Evolutionary conservation across 2,329 filamentous ascomycete genomes (phyloP).

Genomic region (Sarocladium oryzae): DNA sequence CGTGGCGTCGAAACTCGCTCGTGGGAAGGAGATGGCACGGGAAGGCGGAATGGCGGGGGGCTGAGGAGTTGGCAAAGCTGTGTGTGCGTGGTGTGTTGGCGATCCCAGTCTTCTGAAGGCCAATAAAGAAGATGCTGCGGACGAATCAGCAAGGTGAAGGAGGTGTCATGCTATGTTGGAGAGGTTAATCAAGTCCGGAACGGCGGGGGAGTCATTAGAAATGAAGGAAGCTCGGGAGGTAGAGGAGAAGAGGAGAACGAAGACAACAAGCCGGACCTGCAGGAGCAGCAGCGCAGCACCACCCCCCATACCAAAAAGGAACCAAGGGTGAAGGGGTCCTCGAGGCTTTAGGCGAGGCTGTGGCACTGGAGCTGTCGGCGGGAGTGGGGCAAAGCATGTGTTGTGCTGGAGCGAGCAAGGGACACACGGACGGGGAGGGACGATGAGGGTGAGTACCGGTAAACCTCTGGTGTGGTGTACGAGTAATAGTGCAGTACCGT

Average conservation of each 20-base stretch:
- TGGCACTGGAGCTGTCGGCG: conserved; percentile 7
- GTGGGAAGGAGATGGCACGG: conserved; percentile 1
- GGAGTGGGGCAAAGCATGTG: conserved; percentile 1
- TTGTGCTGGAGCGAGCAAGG: conserved; percentile 1
- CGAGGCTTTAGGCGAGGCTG: conserved; percentile 9
- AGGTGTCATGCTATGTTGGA: not conserved
- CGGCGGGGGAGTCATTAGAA: too few species aligned
- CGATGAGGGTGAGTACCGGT: not conserved
- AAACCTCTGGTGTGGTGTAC: not conserved
- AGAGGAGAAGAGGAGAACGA: not conserved
- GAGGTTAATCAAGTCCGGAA: not conserved
- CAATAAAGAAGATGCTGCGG: not conserved
- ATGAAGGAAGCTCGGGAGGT: not conserved
- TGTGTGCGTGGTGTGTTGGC: not conserved
- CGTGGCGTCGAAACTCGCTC: conserved; percentile 4
- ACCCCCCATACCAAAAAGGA: not conserved
- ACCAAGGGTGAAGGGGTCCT: conserved; percentile 10
- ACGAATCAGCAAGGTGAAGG: not conserved
- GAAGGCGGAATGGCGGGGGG: conserved; percentile 6
- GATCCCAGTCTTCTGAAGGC: not conserved
- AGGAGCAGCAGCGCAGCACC: not conserved
- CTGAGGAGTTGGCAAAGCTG: not conserved
- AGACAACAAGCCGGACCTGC: not conserved
- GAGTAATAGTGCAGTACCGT: too few species aligned
- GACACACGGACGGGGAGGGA: not conserved